Base-by-base conservation (phyloP, 495 filamentous ascomycete genomes). In the Penicillium fimorum region DNA sequence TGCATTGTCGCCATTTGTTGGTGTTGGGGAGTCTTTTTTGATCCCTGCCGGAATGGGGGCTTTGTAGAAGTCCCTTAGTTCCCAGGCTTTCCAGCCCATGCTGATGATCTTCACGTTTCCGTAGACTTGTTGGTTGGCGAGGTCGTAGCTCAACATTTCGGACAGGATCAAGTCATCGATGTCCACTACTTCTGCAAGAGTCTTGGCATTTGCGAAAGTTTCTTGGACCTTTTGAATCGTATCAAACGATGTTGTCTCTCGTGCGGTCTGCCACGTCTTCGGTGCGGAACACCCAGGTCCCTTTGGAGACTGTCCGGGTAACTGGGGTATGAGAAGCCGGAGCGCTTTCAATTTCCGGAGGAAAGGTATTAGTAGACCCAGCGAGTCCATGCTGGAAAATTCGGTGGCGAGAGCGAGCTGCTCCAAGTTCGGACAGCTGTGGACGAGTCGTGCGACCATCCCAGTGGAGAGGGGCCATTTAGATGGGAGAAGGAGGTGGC, bases 361-460 rank as follows among this genome's bases (percentile, higher is more conserved):
- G 59, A 82, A 80, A 0, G 78, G 79, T 35, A 80, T 64, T 1
- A 80, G 60, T 24, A 79, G 64, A 2, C 68, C 66, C 4, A 81
- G 44, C 2, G 71, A 67, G 4, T 79, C 73, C 64, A 82, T 68
- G 51, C 69, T 70, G 17, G 66, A 66, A 7, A 71, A 61, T 2
- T 81, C 77, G 8, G 74, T 71, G 24, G 77, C 77, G n/a, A 82
- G 63, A 37, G 66, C 76, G 9, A 87, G 65, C 59, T 87, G 82
- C 57, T 86, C 82, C 18, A 86, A 64, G 48, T 85, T 79, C 4
- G 82, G 83, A 56, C 82, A 84, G 24, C 61, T 66, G 38, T 78
- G 76, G 13, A 82, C 77, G 25, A 87, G 66, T 10, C 73, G 75
- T 4, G 73, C 74, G 35, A 87, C 68, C 35, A 77, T 75, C 33